Base-by-base conservation (phyloP, 2,329 filamentous ascomycete genomes). In the Tolypocladium pustulatum region DNA sequence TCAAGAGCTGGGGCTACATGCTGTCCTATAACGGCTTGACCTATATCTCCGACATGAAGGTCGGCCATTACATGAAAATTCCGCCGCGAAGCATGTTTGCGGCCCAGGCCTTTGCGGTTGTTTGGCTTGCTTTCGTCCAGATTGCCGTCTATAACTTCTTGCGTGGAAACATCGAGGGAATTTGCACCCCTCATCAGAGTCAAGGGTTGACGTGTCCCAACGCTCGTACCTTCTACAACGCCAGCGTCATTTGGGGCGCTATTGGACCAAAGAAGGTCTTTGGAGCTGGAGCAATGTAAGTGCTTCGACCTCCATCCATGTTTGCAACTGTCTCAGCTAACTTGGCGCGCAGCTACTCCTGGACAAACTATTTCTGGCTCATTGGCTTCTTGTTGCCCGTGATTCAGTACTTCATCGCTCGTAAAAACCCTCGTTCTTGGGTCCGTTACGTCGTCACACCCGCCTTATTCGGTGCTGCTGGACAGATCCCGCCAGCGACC, bases 161-260 rank as follows among this genome's bases (percentile, higher is more conserved):
- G 55, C 73, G 74, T 52, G 73, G 63, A 20, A 74, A 79, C 56
- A 83, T 86, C 61, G 62, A 75, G 1, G 74, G 75, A 3, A 76
- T 86, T 34, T 87, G 84, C 71, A 75, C 73, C 1, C 58, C 65
- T 0, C 41, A 74, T 0, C 80, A 84, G 62, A 46, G 66, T 1
- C 76, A 79, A 63, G 76, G 79, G 56, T 80, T 83, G 63, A 81
- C 73, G 27, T 86, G 82, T 65, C 83, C 83, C 5, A 75, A 76
- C 38, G 79, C 79, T 15, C 77, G 77, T 27, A 81, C 83, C 0
- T 86, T 85, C 67, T 86, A 81, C 72, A 83, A 81, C 27, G 79
- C 79, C 27, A 82, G 80, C n/a, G 75, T 84, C 3, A 78, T 84
- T 57, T 84, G 83, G 83, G 84, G 84, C 59, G 75, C 83, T 15